Evolutionary conservation across 306 rosid species (phyloP).

Genomic region (Vigna mungo): DNA sequence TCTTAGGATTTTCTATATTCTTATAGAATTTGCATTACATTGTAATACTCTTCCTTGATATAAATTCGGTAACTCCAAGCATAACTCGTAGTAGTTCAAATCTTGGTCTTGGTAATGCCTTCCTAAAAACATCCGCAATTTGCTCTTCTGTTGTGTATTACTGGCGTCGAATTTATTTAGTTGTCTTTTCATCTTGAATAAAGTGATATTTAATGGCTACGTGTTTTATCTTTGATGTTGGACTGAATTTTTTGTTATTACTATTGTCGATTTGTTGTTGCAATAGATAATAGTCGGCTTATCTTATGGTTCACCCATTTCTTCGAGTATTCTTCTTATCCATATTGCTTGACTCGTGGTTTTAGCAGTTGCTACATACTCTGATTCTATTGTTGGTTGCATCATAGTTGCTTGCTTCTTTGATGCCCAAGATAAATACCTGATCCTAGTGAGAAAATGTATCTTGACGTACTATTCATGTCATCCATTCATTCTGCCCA

Average conservation of each 20-base stretch:
- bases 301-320: not conserved
- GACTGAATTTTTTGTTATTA: not conserved
- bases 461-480: not conserved
- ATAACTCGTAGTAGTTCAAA: too few relatives aligned
- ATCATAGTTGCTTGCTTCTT: not conserved
- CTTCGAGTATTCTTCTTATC: not conserved
- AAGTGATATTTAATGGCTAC: not conserved
- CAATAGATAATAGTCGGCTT: not conserved
- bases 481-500: not conserved
- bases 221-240: not conserved
- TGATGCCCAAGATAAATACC: not conserved
- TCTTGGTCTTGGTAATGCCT: too few relatives aligned
- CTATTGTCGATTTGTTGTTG: not conserved
- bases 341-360: not conserved
- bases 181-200: not conserved
- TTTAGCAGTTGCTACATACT: not conserved
- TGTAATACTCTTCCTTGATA: not conserved
- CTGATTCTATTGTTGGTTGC: not conserved
- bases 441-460: not conserved
- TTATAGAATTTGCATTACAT: too few relatives aligned
- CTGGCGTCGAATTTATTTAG: not conserved
- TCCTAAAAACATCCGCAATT: not conserved
- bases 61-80: too few relatives aligned
- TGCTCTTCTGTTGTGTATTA: not conserved
- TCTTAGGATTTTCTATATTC: too few relatives aligned